A percentile compares a stretch with the other conserved stretches of the same genome.
Conservation (phyloP, 2,329 filamentous ascomycete genomes). For the Hypoxylon sp. region DNA sequence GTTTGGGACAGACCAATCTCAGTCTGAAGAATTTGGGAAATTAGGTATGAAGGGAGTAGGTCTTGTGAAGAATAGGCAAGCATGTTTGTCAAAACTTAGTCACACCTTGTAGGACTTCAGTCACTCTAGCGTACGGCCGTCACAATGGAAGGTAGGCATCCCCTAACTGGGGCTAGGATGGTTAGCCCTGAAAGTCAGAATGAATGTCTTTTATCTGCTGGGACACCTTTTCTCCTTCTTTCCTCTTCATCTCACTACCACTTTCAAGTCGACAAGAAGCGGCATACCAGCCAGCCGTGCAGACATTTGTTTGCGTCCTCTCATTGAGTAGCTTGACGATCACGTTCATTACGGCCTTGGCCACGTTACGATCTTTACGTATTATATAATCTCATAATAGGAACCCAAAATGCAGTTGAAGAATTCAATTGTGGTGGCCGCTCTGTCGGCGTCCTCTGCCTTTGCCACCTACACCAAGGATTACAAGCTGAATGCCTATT, state of each 20-base stretch:
- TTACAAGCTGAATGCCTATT: constrained; percentile 50
- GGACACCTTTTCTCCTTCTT: constrained; percentile 25
- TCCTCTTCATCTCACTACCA: constrained; percentile 30
- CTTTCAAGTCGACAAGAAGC: constrained; percentile 46
- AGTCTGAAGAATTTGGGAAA: constrained; percentile 22
- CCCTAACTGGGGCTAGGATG: constrained; percentile 18
- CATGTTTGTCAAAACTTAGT: constrained; percentile 21
- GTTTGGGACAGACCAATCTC: constrained; percentile 28
- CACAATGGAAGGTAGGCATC: constrained; percentile 15
- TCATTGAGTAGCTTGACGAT: constrained; percentile 46
- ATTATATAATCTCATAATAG: constrained; percentile 40
- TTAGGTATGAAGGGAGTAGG: constrained; percentile 15
- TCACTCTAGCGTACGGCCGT: constrained; percentile 21
- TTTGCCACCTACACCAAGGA: constrained; percentile 43
- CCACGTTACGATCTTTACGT: constrained; percentile 47
- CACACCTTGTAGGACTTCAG: constrained; percentile 19
- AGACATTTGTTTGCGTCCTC: constrained; percentile 52
- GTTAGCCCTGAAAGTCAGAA: constrained; percentile 6
- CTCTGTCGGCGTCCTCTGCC: constrained; percentile 42
- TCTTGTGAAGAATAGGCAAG: constrained; percentile 8
- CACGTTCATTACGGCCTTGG: constrained; percentile 49
- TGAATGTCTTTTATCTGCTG: constrained; percentile 29
- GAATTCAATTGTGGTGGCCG: constrained; percentile 43
- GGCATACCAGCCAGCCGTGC: constrained; percentile 48
- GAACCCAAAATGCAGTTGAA: constrained; percentile 44